Evolutionary conservation across 768 basidiomycete species (phyloP), one percentile per base, ranked within the genome.

Genomic region (Leucocoprinus leucothites): DNA sequence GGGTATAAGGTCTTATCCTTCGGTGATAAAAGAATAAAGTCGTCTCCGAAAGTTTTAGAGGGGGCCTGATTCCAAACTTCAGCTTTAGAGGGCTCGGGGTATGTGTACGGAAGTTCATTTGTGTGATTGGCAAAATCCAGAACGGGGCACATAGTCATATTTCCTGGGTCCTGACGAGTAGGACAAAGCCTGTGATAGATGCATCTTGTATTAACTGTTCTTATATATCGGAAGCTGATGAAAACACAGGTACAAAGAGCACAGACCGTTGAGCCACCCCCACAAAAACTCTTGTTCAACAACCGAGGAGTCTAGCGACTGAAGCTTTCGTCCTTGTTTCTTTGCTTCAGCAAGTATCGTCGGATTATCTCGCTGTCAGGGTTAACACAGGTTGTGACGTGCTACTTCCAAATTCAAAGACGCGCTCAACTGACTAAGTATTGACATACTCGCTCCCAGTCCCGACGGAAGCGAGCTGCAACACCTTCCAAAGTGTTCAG

Each of bases 71-170:
- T 67, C 69, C 73, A 68, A 18, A 69, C 65, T 28, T 76, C 69
- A 56, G 67, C 67, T 6, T 67, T 65, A 19, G 74, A 67, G 8
- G 69, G 58, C 26, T 69, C 61, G 19, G 79, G 84, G 11, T 60
- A 66, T 71, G 82, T 78, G 53, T 75, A 72, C 9, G 76, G 69
- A 38, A 65, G 65, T 34, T 64, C 48, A 38, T 72, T 59, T 2
- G 74, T 73, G 60, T 97, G 94, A 61, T 97, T 97, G 13, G 91
- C 91, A 58, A 98, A 87, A 71, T 98, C 96, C 50, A 97, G 75
- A 31, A 97, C 76, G 8, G 96, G 96, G 57, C 90, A 91, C 56
- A 98, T 76, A 0, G 94, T 91, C 57, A 94, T 70, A 64, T 96
- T 94, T 66, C 93, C 82, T 25, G 82, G 76, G 61, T 86, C 76